A percentile compares a stretch with the other conserved stretches of the same genome.
These are phyloP conservation scores for Aspergillus pseudotamarii DNA, from an alignment of 2,329 filamentous ascomycete species.

Conservation along the genomic window DNA sequence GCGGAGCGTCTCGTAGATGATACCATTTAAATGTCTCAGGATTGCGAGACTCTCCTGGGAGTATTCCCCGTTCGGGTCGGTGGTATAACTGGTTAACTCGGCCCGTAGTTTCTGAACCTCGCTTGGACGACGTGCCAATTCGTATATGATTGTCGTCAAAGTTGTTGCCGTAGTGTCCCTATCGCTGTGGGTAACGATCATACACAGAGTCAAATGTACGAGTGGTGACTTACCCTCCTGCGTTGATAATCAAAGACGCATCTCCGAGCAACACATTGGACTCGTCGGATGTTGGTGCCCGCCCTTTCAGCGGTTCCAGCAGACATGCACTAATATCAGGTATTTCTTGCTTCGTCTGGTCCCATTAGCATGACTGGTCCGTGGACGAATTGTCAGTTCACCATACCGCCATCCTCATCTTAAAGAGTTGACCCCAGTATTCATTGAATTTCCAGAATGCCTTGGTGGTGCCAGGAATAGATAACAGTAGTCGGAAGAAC, in stretches of 20 bases:
- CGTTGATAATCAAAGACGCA: background rate
- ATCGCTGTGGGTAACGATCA: no score
- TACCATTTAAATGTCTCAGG: conserved; percentile 17
- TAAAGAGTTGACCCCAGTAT: background rate
- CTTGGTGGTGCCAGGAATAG: background rate
- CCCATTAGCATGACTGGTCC: background rate
- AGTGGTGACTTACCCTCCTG: background rate
- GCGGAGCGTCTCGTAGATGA: conserved; percentile 21
- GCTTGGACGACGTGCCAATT: background rate
- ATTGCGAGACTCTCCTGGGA: background rate
- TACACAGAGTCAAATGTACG: background rate
- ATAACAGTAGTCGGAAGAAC: background rate
- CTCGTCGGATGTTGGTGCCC: background rate
- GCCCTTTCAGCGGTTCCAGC: background rate
- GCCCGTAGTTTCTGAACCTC: background rate
- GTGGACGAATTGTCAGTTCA: background rate
- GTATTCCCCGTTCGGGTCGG: background rate
- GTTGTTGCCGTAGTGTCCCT: conserved; percentile 5
- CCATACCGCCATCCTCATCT: background rate
- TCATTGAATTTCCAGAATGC: background rate
- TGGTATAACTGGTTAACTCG: background rate
- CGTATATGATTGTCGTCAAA: background rate
- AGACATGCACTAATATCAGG: background rate
- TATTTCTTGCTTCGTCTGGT: background rate
- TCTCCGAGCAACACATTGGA: background rate